phyloP scores from a whole-genome alignment of 345 rosid species.

The Rubroshorea leprosula region DNA sequence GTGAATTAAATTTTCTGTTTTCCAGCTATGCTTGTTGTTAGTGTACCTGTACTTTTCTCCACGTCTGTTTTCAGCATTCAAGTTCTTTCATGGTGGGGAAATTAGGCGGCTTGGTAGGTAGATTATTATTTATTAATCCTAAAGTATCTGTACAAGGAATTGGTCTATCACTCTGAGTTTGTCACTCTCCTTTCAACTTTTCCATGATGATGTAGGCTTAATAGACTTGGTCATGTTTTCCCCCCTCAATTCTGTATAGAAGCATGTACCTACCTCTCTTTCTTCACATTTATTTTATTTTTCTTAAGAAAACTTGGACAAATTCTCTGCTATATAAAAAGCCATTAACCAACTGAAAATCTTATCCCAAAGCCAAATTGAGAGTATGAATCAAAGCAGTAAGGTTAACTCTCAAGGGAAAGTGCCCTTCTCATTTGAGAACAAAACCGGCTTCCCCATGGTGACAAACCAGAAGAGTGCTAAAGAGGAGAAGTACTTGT shows the following conservation, averaged over 20 bases:
- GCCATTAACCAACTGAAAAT: neutral
- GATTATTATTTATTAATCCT: no score
- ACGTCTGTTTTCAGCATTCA: no score
- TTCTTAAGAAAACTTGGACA: neutral
- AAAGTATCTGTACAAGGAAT: neutral
- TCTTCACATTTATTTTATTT: slow-evolving; percentile 5
- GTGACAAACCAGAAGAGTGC: neutral
- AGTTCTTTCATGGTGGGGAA: neutral
- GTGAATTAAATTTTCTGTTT: no score
- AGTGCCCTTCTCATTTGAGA: no score
- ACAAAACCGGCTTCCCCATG: slow-evolving; percentile 33
- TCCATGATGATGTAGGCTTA: slow-evolving; percentile 2
- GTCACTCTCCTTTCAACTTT: neutral
- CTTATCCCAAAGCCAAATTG: neutral
- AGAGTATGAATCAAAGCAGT: slow-evolving; percentile 7
- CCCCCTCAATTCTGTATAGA: no score
- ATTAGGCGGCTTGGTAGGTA: slow-evolving; percentile 1
- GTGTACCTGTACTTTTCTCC: neutral
- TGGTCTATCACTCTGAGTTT: slow-evolving; percentile 2
- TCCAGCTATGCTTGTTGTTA: no score
- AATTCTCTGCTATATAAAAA: slow-evolving; percentile 2
- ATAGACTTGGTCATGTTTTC: slow-evolving; percentile 12
- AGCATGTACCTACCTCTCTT: neutral
- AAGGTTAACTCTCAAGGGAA: no score
- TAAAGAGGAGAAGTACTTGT: neutral